These are phyloP conservation scores for Byssothecium circinans DNA, from an alignment of 2,329 filamentous ascomycete species.

Conservation along the genomic window DNA sequence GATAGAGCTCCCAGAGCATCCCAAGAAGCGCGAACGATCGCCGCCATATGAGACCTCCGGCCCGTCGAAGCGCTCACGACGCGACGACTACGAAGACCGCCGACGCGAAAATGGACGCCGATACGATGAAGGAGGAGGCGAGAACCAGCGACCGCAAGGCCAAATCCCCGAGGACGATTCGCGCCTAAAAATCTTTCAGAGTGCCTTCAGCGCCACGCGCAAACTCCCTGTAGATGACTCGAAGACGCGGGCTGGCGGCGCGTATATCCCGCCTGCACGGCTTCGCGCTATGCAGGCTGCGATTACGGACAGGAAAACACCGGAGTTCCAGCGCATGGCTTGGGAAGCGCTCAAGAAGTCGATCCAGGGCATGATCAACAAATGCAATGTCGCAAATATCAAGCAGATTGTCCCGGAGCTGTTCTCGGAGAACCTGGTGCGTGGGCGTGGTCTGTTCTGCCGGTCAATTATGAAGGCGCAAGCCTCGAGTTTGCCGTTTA, in stretches of 20 bases:
- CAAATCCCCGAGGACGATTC: constrained; percentile 36
- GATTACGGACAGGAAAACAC: constrained; percentile 93
- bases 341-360: constrained; percentile 99
- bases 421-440: constrained; percentile 90
- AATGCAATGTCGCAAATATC: constrained; percentile 97
- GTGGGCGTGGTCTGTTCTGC: constrained; percentile 90
- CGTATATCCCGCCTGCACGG: constrained; percentile 91
- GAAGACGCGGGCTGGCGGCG: constrained; percentile 90
- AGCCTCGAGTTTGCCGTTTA: constrained; percentile 92
- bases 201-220: constrained; percentile 53
- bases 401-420: constrained; percentile 96
- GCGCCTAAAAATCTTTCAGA: constrained; percentile 41
- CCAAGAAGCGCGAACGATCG: constrained; percentile 56
- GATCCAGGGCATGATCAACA: constrained; percentile 98
- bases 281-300: constrained; percentile 90
- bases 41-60: constrained; percentile 42
- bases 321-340: constrained; percentile 98
- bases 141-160: constrained; percentile 16
- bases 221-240: constrained; percentile 89
- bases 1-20: constrained; percentile 45
- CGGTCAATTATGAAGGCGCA: constrained; percentile 98
- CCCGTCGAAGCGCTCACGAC: constrained; percentile 43
- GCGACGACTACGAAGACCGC: constrained; percentile 55
- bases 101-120: constrained; percentile 66
- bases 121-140: constrained; percentile 40